A percentile compares a stretch with the other conserved stretches of the same genome.
Conservation (phyloP, 2,329 filamentous ascomycete genomes). For the Davidsoniella virescens region DNA sequence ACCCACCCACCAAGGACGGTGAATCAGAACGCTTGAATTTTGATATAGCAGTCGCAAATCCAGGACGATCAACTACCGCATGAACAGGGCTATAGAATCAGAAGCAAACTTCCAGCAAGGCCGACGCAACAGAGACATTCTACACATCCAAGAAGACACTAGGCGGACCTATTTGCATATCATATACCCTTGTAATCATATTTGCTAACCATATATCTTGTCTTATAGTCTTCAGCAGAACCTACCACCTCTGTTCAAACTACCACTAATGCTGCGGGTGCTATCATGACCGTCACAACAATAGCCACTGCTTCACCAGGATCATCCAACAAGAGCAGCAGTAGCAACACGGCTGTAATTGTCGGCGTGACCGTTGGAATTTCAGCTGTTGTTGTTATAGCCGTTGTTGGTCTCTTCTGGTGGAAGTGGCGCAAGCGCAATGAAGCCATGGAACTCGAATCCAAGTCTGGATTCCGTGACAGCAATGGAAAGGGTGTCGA, state of each 20-base stretch:
- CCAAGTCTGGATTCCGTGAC: conserved; percentile 2
- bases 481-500: conserved; percentile 1
- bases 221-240: conserved; percentile 16
- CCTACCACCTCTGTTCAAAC: conserved; percentile 31
- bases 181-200: no score
- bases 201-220: conserved; percentile 3
- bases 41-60: no score
- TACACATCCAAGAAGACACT: no score
- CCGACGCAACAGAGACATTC: no score
- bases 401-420: conserved; percentile 20
- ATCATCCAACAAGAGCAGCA: conserved; percentile 15
- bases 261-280: conserved; percentile 34
- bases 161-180: no score
- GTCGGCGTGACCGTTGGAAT: conserved; percentile 38
- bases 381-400: conserved; percentile 24
- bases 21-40: no score
- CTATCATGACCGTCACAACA: conserved; percentile 37
- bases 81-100: no score
- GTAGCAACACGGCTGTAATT: conserved; percentile 30
- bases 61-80: no score
- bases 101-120: no score
- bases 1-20: no score
- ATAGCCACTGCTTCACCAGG: conserved; percentile 24
- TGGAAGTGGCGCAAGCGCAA: conserved; percentile 29
- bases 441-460: conserved; percentile 8